These are phyloP conservation scores for Cryptococcus wingfieldii DNA, from an alignment of 1,284 basidiomycete genomes.

Conservation along the genomic window DNA sequence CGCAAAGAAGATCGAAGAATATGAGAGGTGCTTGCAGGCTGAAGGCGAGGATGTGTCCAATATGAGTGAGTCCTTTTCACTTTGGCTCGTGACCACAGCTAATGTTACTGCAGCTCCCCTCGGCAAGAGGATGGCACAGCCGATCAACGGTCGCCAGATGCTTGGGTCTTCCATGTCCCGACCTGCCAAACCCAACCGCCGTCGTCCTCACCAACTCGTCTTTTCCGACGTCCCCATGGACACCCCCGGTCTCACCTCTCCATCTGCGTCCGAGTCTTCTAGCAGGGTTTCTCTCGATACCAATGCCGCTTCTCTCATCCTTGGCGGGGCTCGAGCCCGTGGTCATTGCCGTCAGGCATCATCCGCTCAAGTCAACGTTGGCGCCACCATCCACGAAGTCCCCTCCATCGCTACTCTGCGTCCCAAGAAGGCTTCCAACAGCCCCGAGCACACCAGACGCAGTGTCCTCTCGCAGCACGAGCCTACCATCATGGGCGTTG, in stretches of 20 bases:
- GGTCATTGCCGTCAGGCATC: slow-evolving; percentile 34
- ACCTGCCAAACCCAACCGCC: slow-evolving; percentile 21
- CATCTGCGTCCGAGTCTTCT: slow-evolving; percentile 35
- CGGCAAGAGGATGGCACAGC: slow-evolving; percentile 2
- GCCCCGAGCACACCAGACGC: background rate
- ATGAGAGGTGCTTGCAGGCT: slow-evolving; percentile 19
- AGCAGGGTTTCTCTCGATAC: slow-evolving; percentile 37
- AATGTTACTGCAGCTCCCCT: slow-evolving; percentile 2
- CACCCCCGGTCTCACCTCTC: slow-evolving; percentile 35
- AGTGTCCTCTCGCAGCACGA: background rate
- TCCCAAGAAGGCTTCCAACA: slow-evolving; percentile 10
- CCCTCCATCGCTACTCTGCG: slow-evolving; percentile 31
- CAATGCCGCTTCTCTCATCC: slow-evolving; percentile 20
- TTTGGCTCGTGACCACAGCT: background rate
- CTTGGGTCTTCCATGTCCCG: slow-evolving; percentile 19
- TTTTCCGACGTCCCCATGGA: slow-evolving; percentile 17
- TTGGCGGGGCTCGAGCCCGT: slow-evolving; percentile 8
- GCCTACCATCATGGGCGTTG: slow-evolving; percentile 11
- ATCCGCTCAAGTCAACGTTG: slow-evolving; percentile 27
- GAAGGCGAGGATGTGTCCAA: slow-evolving; percentile 24
- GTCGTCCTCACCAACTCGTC: slow-evolving; percentile 26
- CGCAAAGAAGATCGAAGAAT: slow-evolving; percentile 1
- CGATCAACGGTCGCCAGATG: slow-evolving; percentile 12
- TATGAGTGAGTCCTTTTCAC: slow-evolving; percentile 19
- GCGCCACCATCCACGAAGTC: slow-evolving; percentile 41